Percentiles rank a stretch among this genome's conserved stretches.
Evolutionary conservation across 2,329 filamentous ascomycete species (phyloP).

Genomic region (Fusarium luffae): DNA sequence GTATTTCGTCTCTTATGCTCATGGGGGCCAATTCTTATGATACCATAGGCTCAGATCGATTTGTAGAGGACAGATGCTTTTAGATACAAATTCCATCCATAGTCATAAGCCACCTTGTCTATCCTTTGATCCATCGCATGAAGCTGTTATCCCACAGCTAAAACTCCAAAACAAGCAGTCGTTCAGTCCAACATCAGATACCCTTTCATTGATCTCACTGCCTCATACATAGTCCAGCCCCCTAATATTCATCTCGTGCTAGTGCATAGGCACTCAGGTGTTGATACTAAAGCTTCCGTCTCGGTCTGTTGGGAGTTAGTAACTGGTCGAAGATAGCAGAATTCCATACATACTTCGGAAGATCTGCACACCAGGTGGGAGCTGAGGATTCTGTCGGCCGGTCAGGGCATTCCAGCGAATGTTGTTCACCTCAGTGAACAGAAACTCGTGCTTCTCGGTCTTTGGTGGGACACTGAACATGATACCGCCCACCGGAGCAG

Average conservation of each 20-base stretch:
- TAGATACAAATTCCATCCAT: too few relatives aligned
- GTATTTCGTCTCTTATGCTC: too few relatives aligned
- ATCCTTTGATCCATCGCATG: neutral
- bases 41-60: too few relatives aligned
- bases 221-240: neutral
- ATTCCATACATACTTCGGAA: neutral
- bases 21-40: too few relatives aligned
- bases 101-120: too few relatives aligned
- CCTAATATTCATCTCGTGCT: too few relatives aligned
- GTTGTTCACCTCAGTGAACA: neutral
- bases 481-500: conserved; percentile 5
- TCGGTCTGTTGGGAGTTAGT: neutral
- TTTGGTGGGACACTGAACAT: conserved; percentile 9
- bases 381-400: neutral
- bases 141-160: neutral
- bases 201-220: neutral
- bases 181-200: neutral
- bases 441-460: neutral
- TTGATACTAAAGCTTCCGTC: neutral
- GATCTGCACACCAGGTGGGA: neutral
- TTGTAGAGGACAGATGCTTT: too few relatives aligned
- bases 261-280: neutral
- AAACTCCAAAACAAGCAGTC: neutral
- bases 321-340: neutral
- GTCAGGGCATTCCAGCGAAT: conserved; percentile 1